Percentiles rank a stretch among this genome's conserved stretches.
These are phyloP conservation scores for Cerrena zonata DNA, from an alignment of 1,284 basidiomycete species.

Conservation along the genomic window DNA sequence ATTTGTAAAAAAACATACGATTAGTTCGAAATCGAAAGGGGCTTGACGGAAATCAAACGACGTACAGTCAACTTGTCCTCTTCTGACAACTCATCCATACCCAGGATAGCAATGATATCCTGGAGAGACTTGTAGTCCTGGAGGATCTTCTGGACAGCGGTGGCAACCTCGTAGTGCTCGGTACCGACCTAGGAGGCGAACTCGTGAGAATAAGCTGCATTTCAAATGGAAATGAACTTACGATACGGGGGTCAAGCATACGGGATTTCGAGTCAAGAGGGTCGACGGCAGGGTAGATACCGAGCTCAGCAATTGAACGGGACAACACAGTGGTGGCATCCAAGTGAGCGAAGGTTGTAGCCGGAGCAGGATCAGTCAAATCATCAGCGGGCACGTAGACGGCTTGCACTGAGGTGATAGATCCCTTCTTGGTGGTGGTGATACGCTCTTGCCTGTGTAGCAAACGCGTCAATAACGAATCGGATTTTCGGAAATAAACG, in stretches of 20 bases:
- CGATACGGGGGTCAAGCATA: conserved; percentile 98
- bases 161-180: conserved; percentile 94
- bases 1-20: too few relatives aligned
- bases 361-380: conserved; percentile 99
- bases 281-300: conserved; percentile 99
- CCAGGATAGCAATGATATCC: conserved; percentile 92
- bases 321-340: conserved; percentile 98
- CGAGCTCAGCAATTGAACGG: conserved; percentile 97
- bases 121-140: conserved; percentile 99
- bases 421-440: conserved; percentile 99
- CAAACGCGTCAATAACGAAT: neutral
- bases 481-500: too few relatives aligned
- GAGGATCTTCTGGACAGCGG: conserved; percentile 94
- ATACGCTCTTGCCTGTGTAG: conserved; percentile 85
- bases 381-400: conserved; percentile 99
- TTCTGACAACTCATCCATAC: conserved; percentile 99
- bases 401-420: conserved; percentile 98
- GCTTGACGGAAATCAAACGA: conserved; percentile 11
- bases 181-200: conserved; percentile 49
- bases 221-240: conserved; percentile 51
- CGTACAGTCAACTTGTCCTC: conserved; percentile 96
- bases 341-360: conserved; percentile 99
- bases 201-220: neutral
- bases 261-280: conserved; percentile 98
- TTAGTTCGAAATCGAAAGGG: too few relatives aligned